Base-by-base conservation (phyloP, 106 monocot genomes). In the Apostasia shenzhenica region DNA sequence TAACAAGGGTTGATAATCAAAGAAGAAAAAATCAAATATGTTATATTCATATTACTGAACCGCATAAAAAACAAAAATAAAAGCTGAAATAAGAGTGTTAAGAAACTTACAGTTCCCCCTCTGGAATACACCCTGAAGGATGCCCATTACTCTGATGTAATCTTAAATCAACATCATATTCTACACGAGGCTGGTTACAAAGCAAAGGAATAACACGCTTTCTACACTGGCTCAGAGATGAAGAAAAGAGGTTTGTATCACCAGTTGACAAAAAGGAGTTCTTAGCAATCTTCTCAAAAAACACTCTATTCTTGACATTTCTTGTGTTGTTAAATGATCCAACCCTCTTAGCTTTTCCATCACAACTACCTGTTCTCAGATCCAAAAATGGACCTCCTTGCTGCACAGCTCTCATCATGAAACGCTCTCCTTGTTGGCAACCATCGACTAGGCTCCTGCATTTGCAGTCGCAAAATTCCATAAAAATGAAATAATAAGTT, bases 141-240 rank as follows among this genome's bases (percentile, higher is more conserved):
- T 78, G 64, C 54, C 63, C 78, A 61, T 67, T 71, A 7, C 44
- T 56, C 74, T 69, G 59, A 57, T 6, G 50, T 5, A 62, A 73
- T 41, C 14, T 48, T 72, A 65, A 54, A 55, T 80, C 74, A 47
- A 67, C 43, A 72, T 71, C 64, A 70, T 77, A 73, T 59, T 79
- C 80, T 59, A 80, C 70, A 54, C 48, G 48, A 14, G 82, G 77
- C 48, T 72, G 77, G 51, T 73, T 70, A 48, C 57, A 68, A 45
- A 69, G 53, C 49, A 72, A 63, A 26, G 75, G 69, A 54, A 77
- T 14, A 41, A 52, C 7, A 14, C 68, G 66, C 42, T 67, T 87
- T 69, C 71, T 80, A 57, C 64, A 67, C 47, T 50, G 26, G 63
- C 74, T 66, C 26, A 75, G 4, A 50, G 68, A 14, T 39, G 58